Evolutionary conservation across 495 filamentous ascomycete species (phyloP).

Genomic region (Staphylotrichum longicolle): DNA sequence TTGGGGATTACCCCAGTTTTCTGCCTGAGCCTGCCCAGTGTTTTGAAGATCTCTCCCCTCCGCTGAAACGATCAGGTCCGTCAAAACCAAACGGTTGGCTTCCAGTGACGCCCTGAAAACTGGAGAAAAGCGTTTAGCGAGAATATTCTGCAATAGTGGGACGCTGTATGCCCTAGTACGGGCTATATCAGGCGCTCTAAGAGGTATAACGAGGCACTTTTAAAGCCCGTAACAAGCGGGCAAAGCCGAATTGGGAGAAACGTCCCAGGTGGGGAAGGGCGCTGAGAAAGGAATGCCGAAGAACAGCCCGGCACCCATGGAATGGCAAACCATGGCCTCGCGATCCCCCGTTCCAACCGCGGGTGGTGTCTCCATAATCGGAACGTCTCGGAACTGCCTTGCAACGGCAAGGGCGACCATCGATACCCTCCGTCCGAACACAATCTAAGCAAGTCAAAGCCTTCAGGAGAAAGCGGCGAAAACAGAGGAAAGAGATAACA

Average conservation of each 20-base stretch:
- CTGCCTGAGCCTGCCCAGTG: no score
- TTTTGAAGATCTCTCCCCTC: neutral
- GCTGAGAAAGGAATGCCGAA: neutral
- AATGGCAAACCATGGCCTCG: neutral
- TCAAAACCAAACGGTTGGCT: neutral
- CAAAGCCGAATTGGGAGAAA: neutral
- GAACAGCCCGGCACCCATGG: no score
- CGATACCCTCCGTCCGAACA: no score
- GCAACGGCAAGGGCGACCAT: no score
- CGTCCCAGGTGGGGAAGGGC: neutral
- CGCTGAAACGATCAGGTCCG: neutral
- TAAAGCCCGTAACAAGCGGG: constrained; percentile 1
- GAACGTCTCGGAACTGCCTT: neutral
- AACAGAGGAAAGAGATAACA: neutral
- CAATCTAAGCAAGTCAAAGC: neutral
- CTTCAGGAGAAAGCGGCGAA: neutral
- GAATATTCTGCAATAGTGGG: neutral
- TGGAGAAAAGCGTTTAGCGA: neutral
- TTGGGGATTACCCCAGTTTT: no score
- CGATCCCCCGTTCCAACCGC: neutral
- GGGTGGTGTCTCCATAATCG: constrained; percentile 1
- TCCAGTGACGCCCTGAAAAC: neutral
- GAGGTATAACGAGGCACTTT: constrained; percentile 7
- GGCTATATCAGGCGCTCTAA: constrained; percentile 17
- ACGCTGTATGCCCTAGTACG: neutral